Base-by-base conservation (phyloP, 2,329 filamentous ascomycete species). In the Paecilomyces dactylethromorphus region DNA sequence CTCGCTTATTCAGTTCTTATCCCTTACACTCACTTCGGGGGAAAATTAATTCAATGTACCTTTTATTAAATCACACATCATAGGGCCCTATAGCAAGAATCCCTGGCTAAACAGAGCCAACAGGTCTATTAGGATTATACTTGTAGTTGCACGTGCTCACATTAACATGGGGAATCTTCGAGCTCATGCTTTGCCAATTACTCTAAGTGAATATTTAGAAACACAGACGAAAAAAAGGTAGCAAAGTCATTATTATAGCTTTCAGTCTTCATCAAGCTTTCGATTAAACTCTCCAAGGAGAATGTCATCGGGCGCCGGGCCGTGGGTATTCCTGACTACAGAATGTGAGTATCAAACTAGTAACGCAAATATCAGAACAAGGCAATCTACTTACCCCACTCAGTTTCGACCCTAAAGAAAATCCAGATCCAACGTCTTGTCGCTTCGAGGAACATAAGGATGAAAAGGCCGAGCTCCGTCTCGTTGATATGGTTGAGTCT, bases 341-440 rank as follows among this genome's bases (percentile, higher is more conserved):
- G 56, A 21, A 21, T 45, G 39, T 45, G 4, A 45, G 39, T 7
- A 45, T 45, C 3, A 10, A 7, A 45, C 6, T 8, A 7, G 3
- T 10, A 55, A 55, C 53, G 3, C 26, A 18, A 58, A 63, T 50
- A 56, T 69, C 50, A 71, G 62, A 55, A 55, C 53, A 24, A 59
- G 49, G 31, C 55, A 52, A 35, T 62, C 59, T 55, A 76, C 76
- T 86, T 80, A 75, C 91, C 84, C 89, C 90, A 96, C 78, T 99
- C 94, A 22, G 91, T 92, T 80, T 99, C 94, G 49, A 96, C 87
- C 10, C 94, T 85, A 76, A 97, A 91, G 76, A 97, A 97, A 59
- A 97, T 91, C 94, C 94, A 99, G 61, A 97, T 83, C 92, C 93
- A 97, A 59, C 94, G 83, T 54, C 94, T 84, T 53, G 91, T 81